Evolutionary conservation across 139 green algal species (phyloP).

Genomic region (Haematococcus lacustris): DNA sequence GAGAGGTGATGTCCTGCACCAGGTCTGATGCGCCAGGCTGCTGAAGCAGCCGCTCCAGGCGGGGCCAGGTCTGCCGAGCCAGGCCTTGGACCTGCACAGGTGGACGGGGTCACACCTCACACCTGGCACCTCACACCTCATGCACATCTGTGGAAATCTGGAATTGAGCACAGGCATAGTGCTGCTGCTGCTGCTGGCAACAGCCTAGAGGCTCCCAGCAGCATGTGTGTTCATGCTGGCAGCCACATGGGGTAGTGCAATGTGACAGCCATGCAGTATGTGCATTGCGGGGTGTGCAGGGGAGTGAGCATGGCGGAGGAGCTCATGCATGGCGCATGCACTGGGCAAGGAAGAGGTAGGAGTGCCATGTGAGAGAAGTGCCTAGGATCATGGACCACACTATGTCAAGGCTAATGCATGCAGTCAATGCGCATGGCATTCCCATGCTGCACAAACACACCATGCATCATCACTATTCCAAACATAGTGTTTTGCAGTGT

Average conservation of each 20-base stretch:
- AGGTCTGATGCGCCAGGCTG: slow-evolving; percentile 54
- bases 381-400: no score
- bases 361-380: no score
- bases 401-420: no score
- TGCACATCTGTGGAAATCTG: neutral
- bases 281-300: no score
- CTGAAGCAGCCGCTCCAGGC: slow-evolving; percentile 35
- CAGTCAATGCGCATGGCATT: neutral
- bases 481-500: neutral
- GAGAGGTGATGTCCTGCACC: slow-evolving; percentile 39
- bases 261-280: no score
- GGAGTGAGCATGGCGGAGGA: no score
- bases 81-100: neutral
- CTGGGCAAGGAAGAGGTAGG: no score
- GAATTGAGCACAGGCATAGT: neutral
- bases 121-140: neutral
- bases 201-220: neutral
- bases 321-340: no score
- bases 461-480: neutral
- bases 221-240: no score
- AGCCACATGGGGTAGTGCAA: no score
- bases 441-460: neutral
- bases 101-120: neutral
- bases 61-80: slow-evolving; percentile 23
- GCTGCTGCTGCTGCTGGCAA: slow-evolving; percentile 21